Percentiles rank a stretch among this genome's conserved stretches.
phyloP scores from a whole-genome alignment of 371 early-diverging fungal genomes.

The Mortierella sp. region DNA sequence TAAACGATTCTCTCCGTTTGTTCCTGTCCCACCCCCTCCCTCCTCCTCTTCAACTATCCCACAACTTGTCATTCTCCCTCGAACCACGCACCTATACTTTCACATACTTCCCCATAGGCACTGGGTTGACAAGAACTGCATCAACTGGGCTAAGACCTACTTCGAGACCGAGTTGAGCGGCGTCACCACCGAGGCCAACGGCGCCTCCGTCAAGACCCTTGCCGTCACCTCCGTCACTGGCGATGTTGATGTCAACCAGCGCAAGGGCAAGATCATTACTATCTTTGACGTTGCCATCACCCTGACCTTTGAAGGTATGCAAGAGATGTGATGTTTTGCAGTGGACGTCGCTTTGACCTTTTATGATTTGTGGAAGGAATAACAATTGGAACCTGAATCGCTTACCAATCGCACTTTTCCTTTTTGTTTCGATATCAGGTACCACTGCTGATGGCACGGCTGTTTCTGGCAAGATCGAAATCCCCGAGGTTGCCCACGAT shows the following conservation, averaged over 20 bases:
- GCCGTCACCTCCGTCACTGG: constrained; percentile 78
- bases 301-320: constrained; percentile 80
- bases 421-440: constrained; percentile 56
- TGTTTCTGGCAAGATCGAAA: constrained; percentile 81
- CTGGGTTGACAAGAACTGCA: constrained; percentile 95
- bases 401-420: neutral
- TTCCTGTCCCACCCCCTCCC: neutral
- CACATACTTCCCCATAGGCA: constrained; percentile 57
- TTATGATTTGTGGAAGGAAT: neutral
- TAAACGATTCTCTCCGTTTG: neutral
- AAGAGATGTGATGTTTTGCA: neutral
- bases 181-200: constrained; percentile 62
- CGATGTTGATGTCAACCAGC: constrained; percentile 92
- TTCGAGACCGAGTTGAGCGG: constrained; percentile 68
- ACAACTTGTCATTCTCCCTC: neutral
- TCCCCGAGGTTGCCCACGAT: constrained; percentile 96
- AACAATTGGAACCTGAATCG: neutral
- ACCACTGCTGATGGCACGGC: constrained; percentile 72
- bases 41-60: neutral
- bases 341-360: neutral
- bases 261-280: constrained; percentile 93
- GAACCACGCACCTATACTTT: neutral
- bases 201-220: constrained; percentile 66
- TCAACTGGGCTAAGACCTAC: constrained; percentile 89
- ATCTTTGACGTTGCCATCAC: constrained; percentile 87